Evolutionary conservation across 352 stramenopile species (phyloP).

Genomic region (Phytopythium montanum): DNA sequence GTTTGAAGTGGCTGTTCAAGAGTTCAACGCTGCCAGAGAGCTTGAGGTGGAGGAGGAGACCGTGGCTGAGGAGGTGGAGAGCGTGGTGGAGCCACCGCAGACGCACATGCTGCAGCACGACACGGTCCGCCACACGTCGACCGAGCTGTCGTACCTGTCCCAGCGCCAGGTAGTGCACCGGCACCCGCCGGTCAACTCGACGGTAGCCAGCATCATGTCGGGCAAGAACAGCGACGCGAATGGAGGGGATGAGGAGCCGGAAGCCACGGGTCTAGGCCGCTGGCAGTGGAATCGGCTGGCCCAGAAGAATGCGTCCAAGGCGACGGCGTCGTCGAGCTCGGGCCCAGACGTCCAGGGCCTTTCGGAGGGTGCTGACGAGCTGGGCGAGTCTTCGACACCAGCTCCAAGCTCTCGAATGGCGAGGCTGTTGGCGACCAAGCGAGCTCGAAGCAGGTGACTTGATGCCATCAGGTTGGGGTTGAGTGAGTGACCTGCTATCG

Average conservation of each 20-base stretch:
- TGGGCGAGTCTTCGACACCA: neutral
- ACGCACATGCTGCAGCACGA: conserved; percentile 36
- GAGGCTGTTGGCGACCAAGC: neutral
- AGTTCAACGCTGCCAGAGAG: conserved; percentile 41
- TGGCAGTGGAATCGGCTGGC: conserved; percentile 70
- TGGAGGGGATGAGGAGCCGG: conserved; percentile 21
- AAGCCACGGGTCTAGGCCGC: conserved; percentile 41
- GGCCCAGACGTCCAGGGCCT: conserved; percentile 12
- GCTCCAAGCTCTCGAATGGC: neutral
- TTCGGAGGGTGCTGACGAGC: neutral
- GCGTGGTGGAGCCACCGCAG: conserved; percentile 12
- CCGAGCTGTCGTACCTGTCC: conserved; percentile 71
- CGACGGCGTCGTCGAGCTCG: conserved; percentile 10
- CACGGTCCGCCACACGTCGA: conserved; percentile 52
- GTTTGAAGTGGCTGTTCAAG: conserved; percentile 30
- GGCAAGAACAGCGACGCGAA: conserved; percentile 29
- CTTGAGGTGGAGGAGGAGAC: conserved; percentile 30
- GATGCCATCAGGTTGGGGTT: neutral
- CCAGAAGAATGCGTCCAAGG: conserved; percentile 27
- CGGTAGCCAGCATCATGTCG: conserved; percentile 8
- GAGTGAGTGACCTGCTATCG: neutral
- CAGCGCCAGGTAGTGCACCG: conserved; percentile 78
- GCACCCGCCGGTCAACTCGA: conserved; percentile 47
- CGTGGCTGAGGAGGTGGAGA: conserved; percentile 22
- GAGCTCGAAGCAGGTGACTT: neutral